phyloP scores from a whole-genome alignment of 2,329 filamentous ascomycete species.

The Byssochlamys sp. region DNA sequence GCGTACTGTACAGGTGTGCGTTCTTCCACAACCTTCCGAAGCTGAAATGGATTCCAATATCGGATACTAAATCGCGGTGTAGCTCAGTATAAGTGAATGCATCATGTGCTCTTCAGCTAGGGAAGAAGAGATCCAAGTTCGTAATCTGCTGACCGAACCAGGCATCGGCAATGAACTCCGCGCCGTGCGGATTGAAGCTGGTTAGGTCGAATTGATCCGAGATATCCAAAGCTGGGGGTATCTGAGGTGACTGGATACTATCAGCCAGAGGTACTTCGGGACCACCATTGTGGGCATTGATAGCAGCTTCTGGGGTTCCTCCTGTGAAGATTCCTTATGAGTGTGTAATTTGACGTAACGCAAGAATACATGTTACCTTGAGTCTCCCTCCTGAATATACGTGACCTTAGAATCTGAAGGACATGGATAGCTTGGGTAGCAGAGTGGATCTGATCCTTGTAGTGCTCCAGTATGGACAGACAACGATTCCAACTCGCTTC shows the following conservation, averaged over 20 bases:
- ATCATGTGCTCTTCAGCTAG: not conserved
- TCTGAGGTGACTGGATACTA: not conserved
- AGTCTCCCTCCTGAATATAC: not conserved
- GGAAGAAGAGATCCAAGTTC: not conserved
- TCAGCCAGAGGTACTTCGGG: not conserved
- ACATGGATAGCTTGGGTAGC: not conserved
- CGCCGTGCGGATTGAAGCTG: not conserved
- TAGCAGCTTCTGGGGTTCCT: not conserved
- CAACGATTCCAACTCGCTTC: not conserved
- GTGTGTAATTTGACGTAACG: not conserved
- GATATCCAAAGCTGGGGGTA: not conserved
- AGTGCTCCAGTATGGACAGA: not conserved
- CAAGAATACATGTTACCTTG: not conserved
- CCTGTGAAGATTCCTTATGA: not conserved
- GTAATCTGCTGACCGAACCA: not conserved
- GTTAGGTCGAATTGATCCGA: not conserved
- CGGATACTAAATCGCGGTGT: not conserved
- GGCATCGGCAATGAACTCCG: not conserved
- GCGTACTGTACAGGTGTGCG: not conserved
- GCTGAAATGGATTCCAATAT: not conserved
- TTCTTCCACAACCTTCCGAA: too few relatives aligned
- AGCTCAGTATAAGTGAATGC: not conserved
- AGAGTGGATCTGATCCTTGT: not conserved
- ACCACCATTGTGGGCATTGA: not conserved
- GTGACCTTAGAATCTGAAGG: not conserved